Base-by-base conservation (phyloP, 2,329 filamentous ascomycete species). In the Knoxdaviesia proteae region DNA sequence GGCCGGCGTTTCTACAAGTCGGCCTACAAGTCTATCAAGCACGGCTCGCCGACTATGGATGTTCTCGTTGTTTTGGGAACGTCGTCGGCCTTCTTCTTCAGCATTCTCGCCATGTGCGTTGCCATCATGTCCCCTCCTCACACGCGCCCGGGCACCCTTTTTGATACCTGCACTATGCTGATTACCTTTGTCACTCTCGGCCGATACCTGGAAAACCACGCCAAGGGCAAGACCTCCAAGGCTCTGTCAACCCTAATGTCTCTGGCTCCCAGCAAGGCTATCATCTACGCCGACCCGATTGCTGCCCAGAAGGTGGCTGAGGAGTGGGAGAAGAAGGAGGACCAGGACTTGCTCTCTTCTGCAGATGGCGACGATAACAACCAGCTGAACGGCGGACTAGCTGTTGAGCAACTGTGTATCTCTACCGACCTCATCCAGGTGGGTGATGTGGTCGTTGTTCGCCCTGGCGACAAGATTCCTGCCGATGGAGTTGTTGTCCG, bases 101-200 rank as follows among this genome's bases (percentile, higher is more conserved):
- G 88, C 57, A 63, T 86, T 50, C 74, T 83, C 40, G 74, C 84
- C 10, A 94, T 98, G 84, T 43, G 79, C 5, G 76, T 96, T 10
- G 92, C 86, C 0, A 57, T 96, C 20, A 50, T 82, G 9, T 66
- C 73, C n/a, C 64, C 74, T 29, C 82, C 84, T 6, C 84, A 96
- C 55, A 72, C 69, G 3, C 74, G 83, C 40, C 90, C 90, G 1
- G 78, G 75, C 48, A 94, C 86, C 2, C 81, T 94, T 10, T 98
- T 98, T 53, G 90, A 98, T 55, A 98, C 90, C 1, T 94, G 87
- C 60, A 94, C 86, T 29, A 98, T 96, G 90, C 69, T 98, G 42
- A 87, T 98, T 57, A 94, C 86, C 0, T 96, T 98, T 56, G 84
- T 94, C 57, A 86, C 81, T 1, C 63, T 98, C 3, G 84, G 90